Conservation (phyloP, 23 red algal species). For the Cyanidioschyzon merolae region DNA sequence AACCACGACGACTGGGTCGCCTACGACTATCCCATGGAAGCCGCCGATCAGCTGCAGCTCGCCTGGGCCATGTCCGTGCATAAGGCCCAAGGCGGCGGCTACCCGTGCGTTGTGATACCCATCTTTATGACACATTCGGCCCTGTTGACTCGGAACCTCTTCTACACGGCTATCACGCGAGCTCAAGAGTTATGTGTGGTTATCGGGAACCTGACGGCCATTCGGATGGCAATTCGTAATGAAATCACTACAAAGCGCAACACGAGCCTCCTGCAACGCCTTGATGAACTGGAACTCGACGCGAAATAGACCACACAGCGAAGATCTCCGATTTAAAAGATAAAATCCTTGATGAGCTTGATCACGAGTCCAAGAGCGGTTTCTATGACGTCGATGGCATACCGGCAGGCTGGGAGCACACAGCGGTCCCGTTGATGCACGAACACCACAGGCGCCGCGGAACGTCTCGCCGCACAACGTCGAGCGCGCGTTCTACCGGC, state of each 20-base stretch:
- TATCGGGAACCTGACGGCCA: background rate
- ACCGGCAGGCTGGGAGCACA: too few species aligned
- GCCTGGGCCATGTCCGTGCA: constrained; percentile 26
- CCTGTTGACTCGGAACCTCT: constrained; percentile 20
- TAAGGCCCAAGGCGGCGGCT: constrained; percentile 28
- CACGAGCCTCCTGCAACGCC: background rate
- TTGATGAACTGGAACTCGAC: background rate
- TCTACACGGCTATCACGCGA: constrained; percentile 25
- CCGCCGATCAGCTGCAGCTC: constrained; percentile 4
- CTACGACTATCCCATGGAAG: constrained; percentile 1
- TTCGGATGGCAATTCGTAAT: background rate
- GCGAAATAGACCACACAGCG: background rate
- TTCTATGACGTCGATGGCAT: too few species aligned
- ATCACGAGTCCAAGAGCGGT: too few species aligned
- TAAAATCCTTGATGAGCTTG: too few species aligned
- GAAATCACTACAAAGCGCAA: background rate
- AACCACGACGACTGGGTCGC: constrained; percentile 8
- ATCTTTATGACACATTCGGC: constrained; percentile 20
- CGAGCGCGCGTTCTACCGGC: too few species aligned
- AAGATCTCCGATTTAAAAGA: too few species aligned
- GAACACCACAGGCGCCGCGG: too few species aligned
- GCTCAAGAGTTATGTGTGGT: background rate
- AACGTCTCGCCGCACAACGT: too few species aligned
- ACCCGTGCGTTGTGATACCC: constrained; percentile 13
- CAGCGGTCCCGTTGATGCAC: too few species aligned